Evolutionary conservation across 495 filamentous ascomycete genomes (phyloP).

Genomic region (Lepidopterella palustris): DNA sequence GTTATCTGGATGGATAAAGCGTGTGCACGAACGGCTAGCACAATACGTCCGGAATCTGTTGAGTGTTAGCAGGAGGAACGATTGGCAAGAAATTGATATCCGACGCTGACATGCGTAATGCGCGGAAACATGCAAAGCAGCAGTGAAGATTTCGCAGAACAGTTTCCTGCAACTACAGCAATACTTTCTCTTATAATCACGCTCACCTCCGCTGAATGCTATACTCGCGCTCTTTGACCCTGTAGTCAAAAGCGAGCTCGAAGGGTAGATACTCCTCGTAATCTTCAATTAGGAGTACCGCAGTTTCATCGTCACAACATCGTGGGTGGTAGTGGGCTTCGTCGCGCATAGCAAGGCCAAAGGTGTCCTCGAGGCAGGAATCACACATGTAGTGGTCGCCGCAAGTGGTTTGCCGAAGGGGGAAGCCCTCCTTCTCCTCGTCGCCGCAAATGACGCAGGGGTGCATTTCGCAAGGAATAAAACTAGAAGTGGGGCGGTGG

Average conservation of each 20-base stretch:
- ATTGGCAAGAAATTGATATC: background rate
- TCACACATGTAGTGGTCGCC: constrained; percentile 14
- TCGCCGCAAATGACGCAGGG: constrained; percentile 18
- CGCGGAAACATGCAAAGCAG: too few relatives aligned
- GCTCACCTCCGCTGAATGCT: background rate
- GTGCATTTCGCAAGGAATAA: background rate
- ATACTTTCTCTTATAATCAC: background rate
- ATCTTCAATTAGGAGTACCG: constrained; percentile 7
- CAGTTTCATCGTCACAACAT: constrained; percentile 8
- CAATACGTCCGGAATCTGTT: constrained; percentile 20
- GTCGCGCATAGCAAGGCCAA: constrained; percentile 7
- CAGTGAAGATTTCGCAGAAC: too few relatives aligned
- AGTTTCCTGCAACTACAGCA: background rate
- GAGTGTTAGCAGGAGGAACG: background rate
- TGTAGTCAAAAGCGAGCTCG: background rate
- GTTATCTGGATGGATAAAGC: constrained; percentile 15
- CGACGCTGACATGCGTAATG: too few relatives aligned
- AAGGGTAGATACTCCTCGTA: constrained; percentile 6
- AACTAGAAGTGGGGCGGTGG: background rate
- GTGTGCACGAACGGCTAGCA: constrained; percentile 4
- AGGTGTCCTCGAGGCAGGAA: constrained; percentile 7
- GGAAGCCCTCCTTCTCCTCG: constrained; percentile 3
- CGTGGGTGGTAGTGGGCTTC: constrained; percentile 16
- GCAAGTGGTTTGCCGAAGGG: background rate
- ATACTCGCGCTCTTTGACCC: constrained; percentile 2